Conservation (phyloP, 78 protist species). For the Dictyostelium discoideum region DNA sequence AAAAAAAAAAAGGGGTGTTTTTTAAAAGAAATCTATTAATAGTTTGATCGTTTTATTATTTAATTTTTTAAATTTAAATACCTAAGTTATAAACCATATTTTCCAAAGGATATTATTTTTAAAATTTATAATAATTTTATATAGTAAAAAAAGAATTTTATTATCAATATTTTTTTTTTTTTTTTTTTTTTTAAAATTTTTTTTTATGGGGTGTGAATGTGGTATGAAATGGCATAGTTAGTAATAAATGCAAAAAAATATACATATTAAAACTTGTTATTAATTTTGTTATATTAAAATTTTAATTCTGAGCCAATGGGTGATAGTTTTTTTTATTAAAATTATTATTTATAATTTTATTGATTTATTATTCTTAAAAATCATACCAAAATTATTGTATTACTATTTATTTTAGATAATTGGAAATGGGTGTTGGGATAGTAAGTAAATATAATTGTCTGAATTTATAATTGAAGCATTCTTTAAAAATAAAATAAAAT, state of each 20-base stretch:
- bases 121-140: too few species aligned
- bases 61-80: too few species aligned
- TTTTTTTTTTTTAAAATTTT: too few species aligned
- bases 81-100: too few species aligned
- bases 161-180: too few species aligned
- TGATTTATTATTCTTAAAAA: neutral
- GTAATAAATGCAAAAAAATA: neutral
- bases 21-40: neutral
- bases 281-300: neutral
- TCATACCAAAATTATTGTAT: neutral
- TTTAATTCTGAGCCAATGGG: neutral
- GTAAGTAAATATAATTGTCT: neutral
- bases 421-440: neutral
- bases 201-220: neutral
- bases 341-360: neutral
- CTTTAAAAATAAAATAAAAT: neutral
- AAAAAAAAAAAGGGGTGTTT: too few species aligned
- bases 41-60: neutral
- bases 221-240: neutral
- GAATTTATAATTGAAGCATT: neutral
- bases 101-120: neutral
- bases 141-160: neutral
- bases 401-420: neutral
- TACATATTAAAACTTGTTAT: neutral
- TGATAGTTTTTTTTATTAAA: neutral